These are phyloP conservation scores for Ophiostoma ulmi DNA, from an alignment of 2,329 filamentous ascomycete species.

Conservation along the genomic window DNA sequence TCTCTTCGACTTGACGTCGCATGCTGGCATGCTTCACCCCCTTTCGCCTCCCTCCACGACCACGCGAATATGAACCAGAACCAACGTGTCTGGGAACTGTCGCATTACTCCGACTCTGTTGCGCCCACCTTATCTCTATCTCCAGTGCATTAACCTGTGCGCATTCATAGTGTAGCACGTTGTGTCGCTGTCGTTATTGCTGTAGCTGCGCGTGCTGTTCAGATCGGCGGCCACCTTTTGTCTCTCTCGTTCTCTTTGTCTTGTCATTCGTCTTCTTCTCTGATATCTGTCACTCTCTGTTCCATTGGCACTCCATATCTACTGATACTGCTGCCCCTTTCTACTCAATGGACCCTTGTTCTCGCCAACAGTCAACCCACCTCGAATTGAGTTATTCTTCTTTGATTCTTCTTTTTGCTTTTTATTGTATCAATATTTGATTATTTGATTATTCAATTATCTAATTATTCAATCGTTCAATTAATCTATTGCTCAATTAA, in stretches of 20 bases:
- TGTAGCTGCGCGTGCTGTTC: background rate
- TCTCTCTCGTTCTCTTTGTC: background rate
- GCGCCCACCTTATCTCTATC: background rate
- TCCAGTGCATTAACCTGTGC: background rate
- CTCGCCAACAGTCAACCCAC: background rate
- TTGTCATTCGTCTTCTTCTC: background rate
- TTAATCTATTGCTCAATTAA: background rate
- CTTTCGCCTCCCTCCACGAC: conserved; percentile 19
- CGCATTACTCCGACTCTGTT: conserved; percentile 13
- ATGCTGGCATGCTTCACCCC: conserved; percentile 17
- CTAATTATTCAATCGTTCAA: background rate
- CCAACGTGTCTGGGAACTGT: conserved; percentile 18
- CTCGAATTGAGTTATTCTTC: background rate
- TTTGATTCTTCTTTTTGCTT: background rate
- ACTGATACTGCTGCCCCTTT: background rate
- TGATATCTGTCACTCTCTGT: no score
- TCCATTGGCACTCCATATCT: background rate
- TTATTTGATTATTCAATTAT: background rate
- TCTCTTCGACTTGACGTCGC: conserved; percentile 11
- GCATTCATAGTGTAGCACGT: background rate
- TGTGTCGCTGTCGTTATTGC: background rate
- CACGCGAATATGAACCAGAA: conserved; percentile 7
- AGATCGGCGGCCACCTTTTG: background rate
- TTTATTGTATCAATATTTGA: background rate
- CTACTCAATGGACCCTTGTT: background rate